Evolutionary conservation across 2,329 filamentous ascomycete species (phyloP), one percentile per base, ranked within the genome.

Genomic region (Arthroderma sp.): DNA sequence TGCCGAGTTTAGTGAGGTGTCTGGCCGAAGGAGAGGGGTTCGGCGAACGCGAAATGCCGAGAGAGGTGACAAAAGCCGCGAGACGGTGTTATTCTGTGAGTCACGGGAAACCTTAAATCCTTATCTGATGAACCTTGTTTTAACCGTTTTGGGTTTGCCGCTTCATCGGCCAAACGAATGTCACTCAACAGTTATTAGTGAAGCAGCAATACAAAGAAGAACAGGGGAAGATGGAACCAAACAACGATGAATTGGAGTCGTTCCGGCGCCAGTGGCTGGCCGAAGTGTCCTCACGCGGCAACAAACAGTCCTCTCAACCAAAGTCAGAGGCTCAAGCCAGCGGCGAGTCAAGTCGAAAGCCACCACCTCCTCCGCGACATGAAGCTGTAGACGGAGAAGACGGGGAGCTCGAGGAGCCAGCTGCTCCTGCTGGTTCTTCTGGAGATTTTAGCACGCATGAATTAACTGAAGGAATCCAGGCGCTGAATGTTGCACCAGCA

Each of bases 251-350:
- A 62, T 76, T 95, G 48, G 85, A 94, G 63, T 80, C 76, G 38
- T 95, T 95, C 66, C 81, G 89, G 52, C 75, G 78, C 57, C 75
- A 86, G 71, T 95, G 88, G 88, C 78, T 78, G 47, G 81, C 85
- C 53, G 88, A 95, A 60, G 83, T 94, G 5, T 66, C 69, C 10
- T 70, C 70, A 38, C 68, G 71, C 38, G 22, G 36, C 3, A 47
- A 39, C 27, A 22, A 22, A 11, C 36, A 33, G 30, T 11, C 28
- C n/a, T 38, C 45, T 7, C 43, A 11, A 22, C 44, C 42, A 22
- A 22, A 22, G 15, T 22, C 15, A 22, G 15, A 22, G 15, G 15
- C 15, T 22, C 11, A 29, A 46, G 36, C 48, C 57, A 41, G 47
- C 49, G 40, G 45, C 56, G 53, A 56, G 34, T 49, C 52, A 10